These are phyloP conservation scores for Platanus orientalis DNA, from an alignment of 164 flowering plant genomes.

Conservation along the genomic window DNA sequence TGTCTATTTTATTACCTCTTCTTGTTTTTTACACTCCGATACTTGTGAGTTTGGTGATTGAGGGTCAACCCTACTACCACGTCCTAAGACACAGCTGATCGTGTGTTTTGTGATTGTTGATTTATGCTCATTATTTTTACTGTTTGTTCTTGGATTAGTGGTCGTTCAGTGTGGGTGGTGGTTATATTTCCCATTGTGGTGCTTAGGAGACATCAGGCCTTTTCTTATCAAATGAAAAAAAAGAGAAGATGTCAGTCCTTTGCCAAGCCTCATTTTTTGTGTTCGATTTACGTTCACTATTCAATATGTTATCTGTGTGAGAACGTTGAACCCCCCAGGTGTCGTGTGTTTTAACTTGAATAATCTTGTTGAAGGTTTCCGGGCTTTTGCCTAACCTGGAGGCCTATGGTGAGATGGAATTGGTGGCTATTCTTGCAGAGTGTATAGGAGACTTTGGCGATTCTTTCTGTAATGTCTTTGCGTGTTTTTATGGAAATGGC, in stretches of 20 bases:
- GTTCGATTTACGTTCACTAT: conserved; percentile 20
- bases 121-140: not conserved
- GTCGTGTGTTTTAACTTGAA: conserved; percentile 54
- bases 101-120: not conserved
- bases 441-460: conserved; percentile 82
- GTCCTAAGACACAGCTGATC: not conserved
- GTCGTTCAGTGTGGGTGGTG: conserved; percentile 14
- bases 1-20: not conserved
- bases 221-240: too few relatives aligned
- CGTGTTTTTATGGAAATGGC: conserved; percentile 86
- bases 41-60: not conserved
- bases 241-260: too few relatives aligned
- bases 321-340: conserved; percentile 36
- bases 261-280: conserved; percentile 25
- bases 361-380: conserved; percentile 73
- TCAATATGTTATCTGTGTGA: conserved; percentile 24
- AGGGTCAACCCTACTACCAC: not conserved
- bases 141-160: conserved; percentile 3
- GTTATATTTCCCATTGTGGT: conserved; percentile 2
- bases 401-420: conserved; percentile 78
- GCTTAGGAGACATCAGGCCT: conserved; percentile 2
- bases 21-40: not conserved
- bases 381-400: conserved; percentile 68
- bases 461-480: conserved; percentile 79
- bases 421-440: conserved; percentile 69